Conservation (phyloP, 768 basidiomycete species). For the Xanthoconium stramineum region DNA sequence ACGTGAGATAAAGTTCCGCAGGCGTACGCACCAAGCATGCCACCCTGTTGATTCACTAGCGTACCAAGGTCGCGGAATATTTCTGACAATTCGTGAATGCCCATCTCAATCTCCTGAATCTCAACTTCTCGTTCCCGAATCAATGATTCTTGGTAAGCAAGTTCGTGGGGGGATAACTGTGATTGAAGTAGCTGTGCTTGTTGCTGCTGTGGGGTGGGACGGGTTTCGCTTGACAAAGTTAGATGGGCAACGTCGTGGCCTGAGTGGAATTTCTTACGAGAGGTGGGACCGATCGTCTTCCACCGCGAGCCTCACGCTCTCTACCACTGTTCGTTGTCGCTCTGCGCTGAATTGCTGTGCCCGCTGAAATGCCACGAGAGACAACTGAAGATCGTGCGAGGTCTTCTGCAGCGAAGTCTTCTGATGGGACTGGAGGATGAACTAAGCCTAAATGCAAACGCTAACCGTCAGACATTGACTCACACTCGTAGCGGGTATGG, state of each 20-base stretch:
- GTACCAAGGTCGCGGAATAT: constrained; percentile 97
- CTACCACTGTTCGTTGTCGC: constrained; percentile 83
- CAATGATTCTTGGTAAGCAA: constrained; percentile 93
- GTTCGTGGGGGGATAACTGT: constrained; percentile 84
- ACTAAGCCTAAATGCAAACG: neutral
- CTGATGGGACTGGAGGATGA: constrained; percentile 56
- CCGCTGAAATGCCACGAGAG: constrained; percentile 87
- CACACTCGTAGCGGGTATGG: constrained; percentile 61
- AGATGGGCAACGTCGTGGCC: neutral
- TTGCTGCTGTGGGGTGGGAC: constrained; percentile 53
- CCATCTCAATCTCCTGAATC: constrained; percentile 94
- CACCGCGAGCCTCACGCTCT: constrained; percentile 79
- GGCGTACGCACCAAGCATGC: constrained; percentile 76
- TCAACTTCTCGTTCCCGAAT: constrained; percentile 81
- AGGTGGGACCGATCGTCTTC: constrained; percentile 60
- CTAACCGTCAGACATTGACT: constrained; percentile 17
- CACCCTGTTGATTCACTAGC: constrained; percentile 90
- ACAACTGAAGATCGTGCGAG: constrained; percentile 87
- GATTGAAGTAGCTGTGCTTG: constrained; percentile 68
- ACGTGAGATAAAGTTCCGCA: neutral
- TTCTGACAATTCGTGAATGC: constrained; percentile 93
- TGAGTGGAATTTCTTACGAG: constrained; percentile 7
- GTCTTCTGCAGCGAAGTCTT: constrained; percentile 89
- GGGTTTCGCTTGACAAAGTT: constrained; percentile 30
- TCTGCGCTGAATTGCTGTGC: constrained; percentile 91